Evolutionary conservation across 2,329 filamentous ascomycete species (phyloP).

Genomic region (Fusarium robinianum): DNA sequence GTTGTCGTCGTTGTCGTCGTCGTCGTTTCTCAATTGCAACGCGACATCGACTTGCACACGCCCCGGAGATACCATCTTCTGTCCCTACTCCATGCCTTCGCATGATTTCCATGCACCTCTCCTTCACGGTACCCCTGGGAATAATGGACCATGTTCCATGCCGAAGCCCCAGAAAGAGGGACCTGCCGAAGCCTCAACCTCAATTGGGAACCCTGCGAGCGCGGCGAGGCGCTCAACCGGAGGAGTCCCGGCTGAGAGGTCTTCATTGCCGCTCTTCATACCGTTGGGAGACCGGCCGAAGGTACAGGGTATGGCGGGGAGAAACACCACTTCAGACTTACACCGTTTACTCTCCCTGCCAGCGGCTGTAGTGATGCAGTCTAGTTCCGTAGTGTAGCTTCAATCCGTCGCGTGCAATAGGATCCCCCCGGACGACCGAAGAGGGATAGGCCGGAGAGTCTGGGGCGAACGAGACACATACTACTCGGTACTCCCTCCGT

Average conservation of each 20-base stretch:
- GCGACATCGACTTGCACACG: too few relatives aligned
- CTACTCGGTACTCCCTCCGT: slow-evolving; percentile 2
- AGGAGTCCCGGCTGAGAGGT: slow-evolving; percentile 1
- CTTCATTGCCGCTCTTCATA: too few relatives aligned
- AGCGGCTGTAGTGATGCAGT: too few relatives aligned
- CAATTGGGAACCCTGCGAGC: slow-evolving; percentile 6
- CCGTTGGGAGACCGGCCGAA: too few relatives aligned
- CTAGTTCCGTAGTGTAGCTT: slow-evolving; percentile 2
- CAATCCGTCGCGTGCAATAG: slow-evolving; percentile 16
- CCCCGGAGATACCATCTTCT: slow-evolving; percentile 1
- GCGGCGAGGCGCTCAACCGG: slow-evolving; percentile 4
- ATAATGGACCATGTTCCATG: slow-evolving; percentile 2
- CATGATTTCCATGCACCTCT: too few relatives aligned
- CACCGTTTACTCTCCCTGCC: not conserved
- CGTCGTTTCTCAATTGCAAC: not conserved
- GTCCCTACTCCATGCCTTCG: too few relatives aligned
- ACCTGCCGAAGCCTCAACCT: slow-evolving; percentile 13
- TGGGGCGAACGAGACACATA: not conserved
- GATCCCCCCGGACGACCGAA: slow-evolving; percentile 18
- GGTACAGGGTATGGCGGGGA: too few relatives aligned
- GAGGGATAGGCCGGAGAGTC: slow-evolving; percentile 13
- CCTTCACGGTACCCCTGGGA: slow-evolving; percentile 4
- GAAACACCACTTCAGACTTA: too few relatives aligned
- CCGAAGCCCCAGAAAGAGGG: slow-evolving; percentile 5
- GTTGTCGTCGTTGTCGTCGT: not conserved